phyloP scores from a whole-genome alignment of 345 rosid species.

The Passiflora organensis region DNA sequence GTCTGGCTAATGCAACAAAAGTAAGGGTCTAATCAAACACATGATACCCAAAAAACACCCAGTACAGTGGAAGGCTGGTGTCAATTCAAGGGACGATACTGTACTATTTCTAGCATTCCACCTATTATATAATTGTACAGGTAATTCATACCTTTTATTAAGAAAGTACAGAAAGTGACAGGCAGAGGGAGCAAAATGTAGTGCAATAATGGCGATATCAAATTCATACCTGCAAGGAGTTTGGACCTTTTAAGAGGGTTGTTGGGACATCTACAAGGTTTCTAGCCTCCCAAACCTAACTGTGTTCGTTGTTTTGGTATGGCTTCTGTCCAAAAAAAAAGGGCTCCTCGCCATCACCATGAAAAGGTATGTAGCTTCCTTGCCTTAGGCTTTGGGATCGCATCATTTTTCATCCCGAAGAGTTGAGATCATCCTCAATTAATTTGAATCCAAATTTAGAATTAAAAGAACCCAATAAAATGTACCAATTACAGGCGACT shows the following conservation, averaged over 20 bases:
- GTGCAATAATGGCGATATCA: conserved; percentile 11
- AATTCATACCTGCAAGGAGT: background rate
- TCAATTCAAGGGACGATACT: conserved; percentile 16
- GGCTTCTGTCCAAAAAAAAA: conserved; percentile 10
- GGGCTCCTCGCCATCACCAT: conserved; percentile 15
- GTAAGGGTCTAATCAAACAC: conserved; percentile 31
- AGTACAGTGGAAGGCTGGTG: conserved; percentile 20
- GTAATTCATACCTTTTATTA: too few relatives aligned
- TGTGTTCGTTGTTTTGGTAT: background rate
- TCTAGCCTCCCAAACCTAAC: conserved; percentile 5
- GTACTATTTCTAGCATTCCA: background rate
- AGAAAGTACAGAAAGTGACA: conserved; percentile 1
- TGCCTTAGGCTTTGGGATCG: background rate
- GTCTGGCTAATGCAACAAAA: conserved; percentile 14
- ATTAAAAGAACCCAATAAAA: too few relatives aligned
- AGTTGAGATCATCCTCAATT: too few relatives aligned
- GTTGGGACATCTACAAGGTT: conserved; percentile 16
- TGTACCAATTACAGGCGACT: too few relatives aligned
- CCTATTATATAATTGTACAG: background rate
- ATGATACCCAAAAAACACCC: conserved; percentile 24
- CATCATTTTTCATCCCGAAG: background rate
- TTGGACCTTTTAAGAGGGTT: conserved; percentile 16
- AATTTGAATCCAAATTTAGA: too few relatives aligned
- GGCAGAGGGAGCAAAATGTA: background rate
- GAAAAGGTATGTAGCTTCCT: conserved; percentile 20